Conservation (phyloP, 441 rosid genomes). For the Codiaeum variegatum region DNA sequence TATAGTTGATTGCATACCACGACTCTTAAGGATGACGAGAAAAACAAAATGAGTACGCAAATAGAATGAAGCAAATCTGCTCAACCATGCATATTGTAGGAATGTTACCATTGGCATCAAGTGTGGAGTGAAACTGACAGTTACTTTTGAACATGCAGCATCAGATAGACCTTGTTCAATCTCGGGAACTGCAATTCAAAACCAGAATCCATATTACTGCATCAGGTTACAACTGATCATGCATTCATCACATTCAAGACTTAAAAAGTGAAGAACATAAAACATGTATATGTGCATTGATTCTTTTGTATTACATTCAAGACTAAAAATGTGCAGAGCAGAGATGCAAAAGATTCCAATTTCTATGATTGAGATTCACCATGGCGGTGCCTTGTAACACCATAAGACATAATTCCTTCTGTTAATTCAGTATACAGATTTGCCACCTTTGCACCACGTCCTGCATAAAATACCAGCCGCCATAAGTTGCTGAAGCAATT, state of each 20-base stretch:
- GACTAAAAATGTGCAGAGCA: background rate
- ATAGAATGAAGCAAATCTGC: background rate
- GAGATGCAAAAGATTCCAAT: conserved; percentile 7
- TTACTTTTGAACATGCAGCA: conserved; percentile 63
- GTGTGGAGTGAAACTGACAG: conserved; percentile 96
- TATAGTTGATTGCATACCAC: conserved; percentile 80
- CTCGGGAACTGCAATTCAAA: conserved; percentile 75
- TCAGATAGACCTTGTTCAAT: conserved; percentile 92
- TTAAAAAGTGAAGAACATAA: background rate
- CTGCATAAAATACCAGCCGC: conserved; percentile 37
- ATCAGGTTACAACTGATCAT: background rate
- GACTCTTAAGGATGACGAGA: conserved; percentile 48
- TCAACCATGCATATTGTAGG: background rate
- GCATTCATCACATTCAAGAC: background rate
- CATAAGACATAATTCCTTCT: conserved; percentile 88
- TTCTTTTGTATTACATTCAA: background rate
- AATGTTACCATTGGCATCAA: conserved; percentile 86
- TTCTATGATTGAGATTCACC: conserved; percentile 43
- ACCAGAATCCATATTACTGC: conserved; percentile 17
- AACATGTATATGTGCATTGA: background rate
- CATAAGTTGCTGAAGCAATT: conserved; percentile 24
- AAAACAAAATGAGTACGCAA: conserved; percentile 6
- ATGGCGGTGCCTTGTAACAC: conserved; percentile 90
- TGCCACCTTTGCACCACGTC: conserved; percentile 91
- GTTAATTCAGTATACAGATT: conserved; percentile 83